Percentiles rank a stretch among this genome's conserved stretches.
Conservation (phyloP, 176 grass and related monocot species). For the Ensete ventricosum region DNA sequence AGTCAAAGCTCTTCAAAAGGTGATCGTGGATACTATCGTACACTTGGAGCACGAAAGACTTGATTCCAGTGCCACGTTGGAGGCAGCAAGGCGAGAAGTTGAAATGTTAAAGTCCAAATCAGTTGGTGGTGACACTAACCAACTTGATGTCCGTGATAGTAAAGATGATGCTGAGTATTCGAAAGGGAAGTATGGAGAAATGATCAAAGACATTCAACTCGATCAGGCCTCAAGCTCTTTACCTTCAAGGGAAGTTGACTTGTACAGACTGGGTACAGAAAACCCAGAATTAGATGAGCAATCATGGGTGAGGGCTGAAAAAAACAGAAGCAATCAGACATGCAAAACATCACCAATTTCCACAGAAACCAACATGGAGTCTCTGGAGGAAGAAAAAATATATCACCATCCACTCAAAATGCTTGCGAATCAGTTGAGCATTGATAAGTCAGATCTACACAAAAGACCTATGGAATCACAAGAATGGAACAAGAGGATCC, state of each 20-base stretch:
- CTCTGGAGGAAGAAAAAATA: background rate
- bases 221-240: constrained; percentile 12
- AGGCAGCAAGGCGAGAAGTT: constrained; percentile 25
- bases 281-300: background rate
- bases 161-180: constrained; percentile 26
- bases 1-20: constrained; percentile 50
- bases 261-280: background rate
- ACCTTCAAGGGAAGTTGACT: background rate
- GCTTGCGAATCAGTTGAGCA: background rate
- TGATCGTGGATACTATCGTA: constrained; percentile 27
- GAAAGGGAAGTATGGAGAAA: constrained; percentile 10
- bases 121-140: constrained; percentile 21
- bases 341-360: background rate
- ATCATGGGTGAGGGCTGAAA: background rate
- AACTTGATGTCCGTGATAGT: background rate
- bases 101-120: constrained; percentile 34
- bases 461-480: constrained; percentile 28
- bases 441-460: constrained; percentile 16
- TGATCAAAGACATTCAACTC: constrained; percentile 16
- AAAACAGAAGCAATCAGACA: background rate
- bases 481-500: constrained; percentile 41
- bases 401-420: background rate
- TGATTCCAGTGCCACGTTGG: constrained; percentile 29
- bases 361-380: background rate
- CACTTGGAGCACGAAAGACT: constrained; percentile 38